A percentile compares a stretch with the other conserved stretches of the same genome.
Evolutionary conservation across 208 protist genomes (phyloP).

Genomic region (Trypanosomatidae sp.): DNA sequence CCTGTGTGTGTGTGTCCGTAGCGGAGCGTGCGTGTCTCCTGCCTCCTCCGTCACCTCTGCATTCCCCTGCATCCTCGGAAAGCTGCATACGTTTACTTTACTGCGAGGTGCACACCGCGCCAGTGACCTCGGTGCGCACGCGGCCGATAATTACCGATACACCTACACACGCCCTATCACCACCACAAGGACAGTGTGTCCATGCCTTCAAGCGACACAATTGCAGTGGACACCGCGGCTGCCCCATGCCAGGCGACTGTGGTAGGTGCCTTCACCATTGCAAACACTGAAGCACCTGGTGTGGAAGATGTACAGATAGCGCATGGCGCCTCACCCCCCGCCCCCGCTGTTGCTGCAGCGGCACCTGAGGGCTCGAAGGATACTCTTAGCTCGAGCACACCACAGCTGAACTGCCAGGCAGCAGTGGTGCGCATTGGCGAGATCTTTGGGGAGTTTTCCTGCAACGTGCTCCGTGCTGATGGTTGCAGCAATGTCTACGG

Average conservation of each 20-base stretch:
- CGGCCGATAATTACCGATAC: neutral
- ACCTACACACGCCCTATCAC: neutral
- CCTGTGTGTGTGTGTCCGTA: neutral
- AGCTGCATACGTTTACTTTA: neutral
- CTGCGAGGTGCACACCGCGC: neutral
- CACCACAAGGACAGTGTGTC: neutral
- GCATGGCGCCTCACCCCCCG: constrained; percentile 17
- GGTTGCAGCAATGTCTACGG: neutral
- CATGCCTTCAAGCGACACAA: neutral
- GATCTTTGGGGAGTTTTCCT: constrained; percentile 89
- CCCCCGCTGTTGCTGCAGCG: neutral
- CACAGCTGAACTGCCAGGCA: constrained; percentile 73
- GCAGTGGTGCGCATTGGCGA: constrained; percentile 85
- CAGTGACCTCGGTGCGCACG: neutral
- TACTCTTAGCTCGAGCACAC: constrained; percentile 1
- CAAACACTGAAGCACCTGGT: neutral
- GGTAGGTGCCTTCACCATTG: neutral
- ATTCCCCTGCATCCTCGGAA: neutral
- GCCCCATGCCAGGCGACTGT: neutral
- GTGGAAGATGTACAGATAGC: constrained; percentile 29
- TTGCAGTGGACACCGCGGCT: neutral
- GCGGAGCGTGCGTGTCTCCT: neutral
- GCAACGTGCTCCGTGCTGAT: constrained; percentile 21
- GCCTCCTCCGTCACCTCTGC: neutral
- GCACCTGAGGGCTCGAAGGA: neutral